Conservation (phyloP, 2,329 filamentous ascomycete genomes). For the Sarocladiaceae sp. region DNA sequence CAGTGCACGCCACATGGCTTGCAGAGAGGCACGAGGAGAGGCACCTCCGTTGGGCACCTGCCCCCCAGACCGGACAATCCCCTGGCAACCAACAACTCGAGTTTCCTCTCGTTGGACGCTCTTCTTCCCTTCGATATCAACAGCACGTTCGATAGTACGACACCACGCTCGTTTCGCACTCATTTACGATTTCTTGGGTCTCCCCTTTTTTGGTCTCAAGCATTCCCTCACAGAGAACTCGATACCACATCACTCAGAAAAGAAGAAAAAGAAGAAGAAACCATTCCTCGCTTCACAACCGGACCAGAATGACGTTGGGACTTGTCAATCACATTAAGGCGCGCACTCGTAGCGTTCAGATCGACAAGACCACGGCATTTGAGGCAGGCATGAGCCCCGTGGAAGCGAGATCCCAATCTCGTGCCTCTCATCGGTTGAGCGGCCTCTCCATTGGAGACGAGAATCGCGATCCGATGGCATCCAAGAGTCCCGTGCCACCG, state of each 20-base stretch:
- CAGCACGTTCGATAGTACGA: constrained; percentile 21
- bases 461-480: constrained; percentile 3
- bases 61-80: not conserved
- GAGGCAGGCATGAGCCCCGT: not conserved
- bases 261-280: constrained; percentile 16
- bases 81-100: not conserved
- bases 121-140: constrained; percentile 17
- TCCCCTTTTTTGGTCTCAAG: constrained; percentile 26
- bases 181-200: constrained; percentile 44
- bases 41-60: constrained; percentile 5
- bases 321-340: constrained; percentile 36
- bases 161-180: constrained; percentile 28
- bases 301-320: constrained; percentile 30
- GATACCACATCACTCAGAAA: not conserved
- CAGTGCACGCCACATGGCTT: constrained; percentile 18
- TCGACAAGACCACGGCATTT: constrained; percentile 27
- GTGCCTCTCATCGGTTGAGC: constrained; percentile 13
- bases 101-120: constrained; percentile 7
- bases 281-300: constrained; percentile 24
- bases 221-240: constrained; percentile 15
- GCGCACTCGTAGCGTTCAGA: constrained; percentile 43
- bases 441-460: constrained; percentile 20
- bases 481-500: constrained; percentile 3
- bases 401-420: not conserved
- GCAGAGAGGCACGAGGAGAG: constrained; percentile 19